phyloP scores from a whole-genome alignment of 2,329 filamentous ascomycete species.

The Sclerotinia nivalis region DNA sequence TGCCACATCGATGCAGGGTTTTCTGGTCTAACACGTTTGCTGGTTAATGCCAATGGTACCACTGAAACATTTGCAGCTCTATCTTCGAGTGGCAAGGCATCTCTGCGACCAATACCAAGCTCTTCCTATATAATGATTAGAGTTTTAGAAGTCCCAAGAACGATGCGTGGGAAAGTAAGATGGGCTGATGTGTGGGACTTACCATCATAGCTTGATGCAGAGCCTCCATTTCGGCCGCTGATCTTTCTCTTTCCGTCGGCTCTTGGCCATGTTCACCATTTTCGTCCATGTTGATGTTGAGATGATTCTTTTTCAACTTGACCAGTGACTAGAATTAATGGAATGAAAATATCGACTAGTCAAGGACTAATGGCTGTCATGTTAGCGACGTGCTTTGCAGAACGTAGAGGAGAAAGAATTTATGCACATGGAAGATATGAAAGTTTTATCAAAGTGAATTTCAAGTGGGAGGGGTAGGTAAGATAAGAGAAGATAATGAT shows the following conservation, averaged over 20 bases:
- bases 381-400: neutral
- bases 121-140: constrained; percentile 35
- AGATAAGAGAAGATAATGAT: neutral
- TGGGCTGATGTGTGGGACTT: neutral
- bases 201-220: constrained; percentile 39
- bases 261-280: neutral
- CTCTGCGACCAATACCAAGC: constrained; percentile 36
- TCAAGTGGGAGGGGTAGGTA: neutral
- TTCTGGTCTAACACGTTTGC: constrained; percentile 2
- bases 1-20: constrained; percentile 29
- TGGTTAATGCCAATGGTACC: neutral
- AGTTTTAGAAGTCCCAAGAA: neutral
- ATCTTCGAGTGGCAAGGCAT: constrained; percentile 36
- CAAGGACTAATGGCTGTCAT: neutral
- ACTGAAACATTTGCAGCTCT: neutral
- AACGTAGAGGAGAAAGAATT: neutral
- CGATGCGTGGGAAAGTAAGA: neutral
- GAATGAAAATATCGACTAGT: neutral
- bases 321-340: neutral
- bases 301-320: neutral
- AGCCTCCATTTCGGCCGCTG: constrained; percentile 5
- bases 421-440: neutral
- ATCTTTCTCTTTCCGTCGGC: constrained; percentile 1
- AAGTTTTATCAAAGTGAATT: neutral
- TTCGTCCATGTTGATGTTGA: constrained; percentile 16